phyloP scores from a whole-genome alignment of 1,284 basidiomycete genomes.

The Pyrrhoderma lamaoense region DNA sequence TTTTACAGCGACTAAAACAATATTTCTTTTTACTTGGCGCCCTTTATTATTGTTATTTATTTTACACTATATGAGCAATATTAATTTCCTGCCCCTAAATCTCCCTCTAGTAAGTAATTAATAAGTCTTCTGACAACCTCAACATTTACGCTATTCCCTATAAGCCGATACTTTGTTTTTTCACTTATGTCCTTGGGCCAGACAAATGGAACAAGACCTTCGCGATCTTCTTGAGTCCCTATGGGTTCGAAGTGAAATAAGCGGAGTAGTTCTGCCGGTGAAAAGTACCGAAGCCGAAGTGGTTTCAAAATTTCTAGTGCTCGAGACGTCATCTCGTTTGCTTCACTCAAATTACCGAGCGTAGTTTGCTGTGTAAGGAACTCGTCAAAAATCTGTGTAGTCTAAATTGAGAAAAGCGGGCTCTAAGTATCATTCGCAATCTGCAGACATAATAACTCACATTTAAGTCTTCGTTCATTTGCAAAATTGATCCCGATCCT shows the following conservation, averaged over 20 bases:
- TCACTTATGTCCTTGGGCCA: slow-evolving; percentile 56
- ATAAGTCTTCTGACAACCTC: slow-evolving; percentile 53
- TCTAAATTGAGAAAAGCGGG: slow-evolving; percentile 36
- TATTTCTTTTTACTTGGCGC: no score
- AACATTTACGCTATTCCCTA: slow-evolving; percentile 78
- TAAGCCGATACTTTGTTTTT: slow-evolving; percentile 64
- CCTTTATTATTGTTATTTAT: no score
- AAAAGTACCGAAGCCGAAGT: slow-evolving; percentile 62
- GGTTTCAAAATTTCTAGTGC: slow-evolving; percentile 43
- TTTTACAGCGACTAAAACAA: no score
- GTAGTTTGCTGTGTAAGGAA: slow-evolving; percentile 36
- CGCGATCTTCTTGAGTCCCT: neutral
- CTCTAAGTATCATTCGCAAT: neutral
- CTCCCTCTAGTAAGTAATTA: slow-evolving; percentile 39
- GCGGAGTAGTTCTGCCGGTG: slow-evolving; percentile 60
- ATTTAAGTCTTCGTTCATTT: slow-evolving; percentile 57
- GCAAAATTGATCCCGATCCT: slow-evolving; percentile 65
- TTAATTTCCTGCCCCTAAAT: neutral
- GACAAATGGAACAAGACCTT: slow-evolving; percentile 29
- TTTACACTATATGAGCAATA: neutral
- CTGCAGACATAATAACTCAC: slow-evolving; percentile 29
- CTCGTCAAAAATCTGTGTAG: slow-evolving; percentile 47
- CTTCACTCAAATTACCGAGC: slow-evolving; percentile 18
- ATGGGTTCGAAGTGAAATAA: slow-evolving; percentile 51
- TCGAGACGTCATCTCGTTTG: slow-evolving; percentile 23